Conservation (phyloP, 2,329 filamentous ascomycete genomes). For the Cytospora leucostoma region DNA sequence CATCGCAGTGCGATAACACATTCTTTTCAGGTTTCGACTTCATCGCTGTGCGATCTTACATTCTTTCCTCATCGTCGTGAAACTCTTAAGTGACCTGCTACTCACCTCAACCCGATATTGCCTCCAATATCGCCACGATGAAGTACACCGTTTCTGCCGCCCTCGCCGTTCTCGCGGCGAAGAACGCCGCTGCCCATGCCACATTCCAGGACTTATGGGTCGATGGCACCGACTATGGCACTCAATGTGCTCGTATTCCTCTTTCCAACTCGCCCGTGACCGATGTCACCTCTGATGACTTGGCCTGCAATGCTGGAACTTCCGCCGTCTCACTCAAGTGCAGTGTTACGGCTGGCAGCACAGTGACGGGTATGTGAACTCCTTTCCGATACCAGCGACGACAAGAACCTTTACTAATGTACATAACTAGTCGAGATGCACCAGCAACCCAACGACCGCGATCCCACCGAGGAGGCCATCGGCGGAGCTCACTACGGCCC, state of each 20-base stretch:
- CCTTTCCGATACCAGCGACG: conserved; percentile 33
- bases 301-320: conserved; percentile 48
- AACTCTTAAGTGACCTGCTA: background rate
- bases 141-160: conserved; percentile 38
- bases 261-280: conserved; percentile 53
- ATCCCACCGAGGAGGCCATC: conserved; percentile 50
- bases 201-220: conserved; percentile 55
- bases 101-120: background rate
- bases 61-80: background rate
- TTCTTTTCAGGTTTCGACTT: background rate
- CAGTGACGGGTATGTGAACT: conserved; percentile 42
- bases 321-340: conserved; percentile 45
- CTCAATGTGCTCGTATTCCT: conserved; percentile 51
- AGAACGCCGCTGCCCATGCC: conserved; percentile 47
- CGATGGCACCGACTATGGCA: conserved; percentile 44
- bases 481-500: conserved; percentile 55
- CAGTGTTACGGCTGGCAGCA: conserved; percentile 48
- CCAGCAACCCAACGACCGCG: conserved; percentile 45
- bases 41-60: background rate
- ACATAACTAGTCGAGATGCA: conserved; percentile 52
- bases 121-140: conserved; percentile 33
- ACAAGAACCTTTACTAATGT: background rate
- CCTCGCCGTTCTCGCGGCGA: conserved; percentile 39
- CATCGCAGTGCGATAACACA: background rate
- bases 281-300: conserved; percentile 43